Evolutionary conservation across 768 basidiomycete species (phyloP), one percentile per base, ranked within the genome.

Genomic region (Boletus rex-veris): DNA sequence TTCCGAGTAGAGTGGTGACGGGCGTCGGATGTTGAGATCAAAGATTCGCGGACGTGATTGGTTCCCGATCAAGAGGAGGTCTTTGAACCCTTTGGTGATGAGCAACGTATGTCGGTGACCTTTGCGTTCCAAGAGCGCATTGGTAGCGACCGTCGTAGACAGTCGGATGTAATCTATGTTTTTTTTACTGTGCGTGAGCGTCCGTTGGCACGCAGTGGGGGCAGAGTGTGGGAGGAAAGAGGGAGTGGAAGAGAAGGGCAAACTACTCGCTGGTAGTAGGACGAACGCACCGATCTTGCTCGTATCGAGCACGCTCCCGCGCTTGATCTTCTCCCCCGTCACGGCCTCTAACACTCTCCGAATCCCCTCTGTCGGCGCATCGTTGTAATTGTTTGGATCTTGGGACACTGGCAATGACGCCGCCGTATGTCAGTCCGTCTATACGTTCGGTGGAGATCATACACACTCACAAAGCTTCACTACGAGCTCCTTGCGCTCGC

Each of bases 41-140:
- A 98, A 98, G 61, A 98, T 97, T 63, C 83, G 84, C 2, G 96
- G 96, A 19, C 96, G 87, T 16, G 92, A 88, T 69, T 98, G 96
- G 69, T 97, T 97, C 9, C 93, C 92, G 54, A 98, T 98, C 31
- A 90, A 78, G 7, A 98, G 80, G 10, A 98, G 83, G 69, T 97
- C 95, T 66, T 84, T 84, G 78, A 95, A 96, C 0, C 93, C 93
- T 55, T 83, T 83, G 1, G 96, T 98, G 64, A 95, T 96, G 14
- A 97, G 74, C 35, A 98, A 76, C 0, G 92, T 95, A 55, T 96
- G 92, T 57, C 85, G 86, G 63, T 92, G 88, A 1, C 96, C 96
- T 70, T 96, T 95, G 44, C 96, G 85, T 64, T 98, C 96, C 7
- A 98, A 80, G 0, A 98, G 80, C 0, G 96, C 95, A 63, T 98